A percentile compares a stretch with the other conserved stretches of the same genome.
phyloP scores from a whole-genome alignment of 768 basidiomycete genomes.

The Amanita fuliginea region DNA sequence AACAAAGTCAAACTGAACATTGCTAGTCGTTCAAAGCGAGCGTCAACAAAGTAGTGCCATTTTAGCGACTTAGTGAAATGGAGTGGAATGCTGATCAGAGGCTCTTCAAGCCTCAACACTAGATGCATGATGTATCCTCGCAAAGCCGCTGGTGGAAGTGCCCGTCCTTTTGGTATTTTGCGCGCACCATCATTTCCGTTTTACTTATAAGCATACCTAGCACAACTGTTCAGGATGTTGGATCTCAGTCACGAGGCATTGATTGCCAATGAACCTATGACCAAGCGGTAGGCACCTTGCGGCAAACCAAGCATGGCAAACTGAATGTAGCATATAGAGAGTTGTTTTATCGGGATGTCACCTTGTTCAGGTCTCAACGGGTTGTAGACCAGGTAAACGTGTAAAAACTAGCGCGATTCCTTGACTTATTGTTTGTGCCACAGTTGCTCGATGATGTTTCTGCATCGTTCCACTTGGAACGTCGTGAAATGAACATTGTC shows the following conservation, averaged over 20 bases:
- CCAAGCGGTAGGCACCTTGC: slow-evolving; percentile 40
- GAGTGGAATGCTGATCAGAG: slow-evolving; percentile 8
- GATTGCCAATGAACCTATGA: slow-evolving; percentile 37
- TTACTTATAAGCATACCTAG: slow-evolving; percentile 23
- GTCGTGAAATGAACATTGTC: slow-evolving; percentile 77
- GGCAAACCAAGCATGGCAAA: slow-evolving; percentile 1
- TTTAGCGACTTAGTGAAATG: background rate
- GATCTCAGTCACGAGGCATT: slow-evolving; percentile 65
- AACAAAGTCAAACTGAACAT: slow-evolving; percentile 23
- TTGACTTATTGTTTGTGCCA: background rate
- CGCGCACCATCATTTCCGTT: slow-evolving; percentile 8
- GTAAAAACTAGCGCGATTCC: background rate
- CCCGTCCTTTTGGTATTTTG: slow-evolving; percentile 26
- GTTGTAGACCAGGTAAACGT: slow-evolving; percentile 59
- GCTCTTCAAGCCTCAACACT: slow-evolving; percentile 7
- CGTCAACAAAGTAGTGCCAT: slow-evolving; percentile 1
- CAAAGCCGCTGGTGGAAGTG: slow-evolving; percentile 24
- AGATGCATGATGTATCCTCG: slow-evolving; percentile 24
- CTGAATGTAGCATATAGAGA: slow-evolving; percentile 39
- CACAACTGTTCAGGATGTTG: slow-evolving; percentile 56
- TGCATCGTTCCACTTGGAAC: slow-evolving; percentile 62
- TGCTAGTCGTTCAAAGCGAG: slow-evolving; percentile 20
- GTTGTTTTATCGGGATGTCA: slow-evolving; percentile 79
- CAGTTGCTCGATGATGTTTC: slow-evolving; percentile 88
- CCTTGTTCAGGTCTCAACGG: slow-evolving; percentile 67